phyloP scores from a whole-genome alignment of 2,329 filamentous ascomycete genomes.

The Aspergillus ochraceus region DNA sequence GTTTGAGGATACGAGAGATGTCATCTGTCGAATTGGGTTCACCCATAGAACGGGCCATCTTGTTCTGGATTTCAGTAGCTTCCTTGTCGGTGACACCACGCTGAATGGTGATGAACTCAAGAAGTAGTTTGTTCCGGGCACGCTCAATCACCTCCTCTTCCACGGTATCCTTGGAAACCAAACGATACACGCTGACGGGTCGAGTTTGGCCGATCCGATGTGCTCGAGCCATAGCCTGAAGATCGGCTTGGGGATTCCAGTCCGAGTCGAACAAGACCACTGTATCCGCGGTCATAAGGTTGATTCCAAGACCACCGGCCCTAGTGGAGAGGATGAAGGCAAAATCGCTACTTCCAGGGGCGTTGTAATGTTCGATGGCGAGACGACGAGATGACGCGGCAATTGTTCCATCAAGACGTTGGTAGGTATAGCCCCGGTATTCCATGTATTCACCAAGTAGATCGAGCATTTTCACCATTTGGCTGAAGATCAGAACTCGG shows the following conservation, averaged over 20 bases:
- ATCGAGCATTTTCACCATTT: conserved; percentile 99
- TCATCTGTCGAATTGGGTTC: conserved; percentile 91
- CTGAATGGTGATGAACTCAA: conserved; percentile 97
- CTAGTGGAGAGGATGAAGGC: conserved; percentile 94
- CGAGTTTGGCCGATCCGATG: conserved; percentile 97
- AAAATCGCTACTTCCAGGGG: conserved; percentile 93
- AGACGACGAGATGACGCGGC: conserved; percentile 82
- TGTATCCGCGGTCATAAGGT: conserved; percentile 97
- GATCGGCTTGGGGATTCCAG: conserved; percentile 98
- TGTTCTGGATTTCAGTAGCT: conserved; percentile 77
- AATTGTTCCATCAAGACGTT: conserved; percentile 93
- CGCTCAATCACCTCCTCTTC: conserved; percentile 97
- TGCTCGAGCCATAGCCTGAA: conserved; percentile 97
- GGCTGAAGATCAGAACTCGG: conserved; percentile 95
- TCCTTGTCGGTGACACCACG: conserved; percentile 94
- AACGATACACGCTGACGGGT: conserved; percentile 91
- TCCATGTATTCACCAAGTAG: conserved; percentile 93
- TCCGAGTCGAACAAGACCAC: conserved; percentile 93
- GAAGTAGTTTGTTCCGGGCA: conserved; percentile 92
- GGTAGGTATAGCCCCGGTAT: conserved; percentile 90
- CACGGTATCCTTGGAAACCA: conserved; percentile 97
- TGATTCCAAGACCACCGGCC: conserved; percentile 96
- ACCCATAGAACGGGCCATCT: conserved; percentile 64
- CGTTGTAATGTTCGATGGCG: conserved; percentile 98
- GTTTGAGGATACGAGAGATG: conserved; percentile 94